Conservation (phyloP, 2,329 filamentous ascomycete species). For the Sclerotinia borealis region DNA sequence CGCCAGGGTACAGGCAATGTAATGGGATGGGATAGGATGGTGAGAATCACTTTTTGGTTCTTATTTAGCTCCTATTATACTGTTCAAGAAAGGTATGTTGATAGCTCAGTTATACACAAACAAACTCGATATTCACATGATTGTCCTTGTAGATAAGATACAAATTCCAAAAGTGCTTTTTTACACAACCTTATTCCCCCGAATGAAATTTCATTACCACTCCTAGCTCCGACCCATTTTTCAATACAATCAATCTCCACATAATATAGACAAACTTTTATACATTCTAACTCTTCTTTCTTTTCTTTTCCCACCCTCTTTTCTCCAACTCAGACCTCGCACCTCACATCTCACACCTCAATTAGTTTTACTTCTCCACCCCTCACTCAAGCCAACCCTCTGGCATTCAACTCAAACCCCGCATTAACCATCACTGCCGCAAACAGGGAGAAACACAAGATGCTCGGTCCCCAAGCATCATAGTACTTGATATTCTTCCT, state of each 20-base stretch:
- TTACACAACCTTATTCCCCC: neutral
- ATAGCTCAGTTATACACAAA: no score
- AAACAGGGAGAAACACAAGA: slow-evolving; percentile 68
- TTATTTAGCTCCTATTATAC: no score
- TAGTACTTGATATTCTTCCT: slow-evolving; percentile 85
- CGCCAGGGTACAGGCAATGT: no score
- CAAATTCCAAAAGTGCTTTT: neutral
- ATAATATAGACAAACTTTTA: neutral
- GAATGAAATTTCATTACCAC: neutral
- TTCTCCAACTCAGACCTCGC: neutral
- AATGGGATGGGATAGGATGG: no score
- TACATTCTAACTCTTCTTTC: neutral
- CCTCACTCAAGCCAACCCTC: slow-evolving; percentile 26
- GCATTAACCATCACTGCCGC: slow-evolving; percentile 74
- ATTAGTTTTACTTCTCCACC: neutral
- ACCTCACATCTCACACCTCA: neutral
- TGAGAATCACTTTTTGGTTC: no score
- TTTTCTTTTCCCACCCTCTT: neutral
- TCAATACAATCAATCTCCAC: neutral
- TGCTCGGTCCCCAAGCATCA: slow-evolving; percentile 77
- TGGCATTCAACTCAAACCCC: slow-evolving; percentile 64
- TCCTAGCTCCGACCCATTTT: neutral
- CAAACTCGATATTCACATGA: no score
- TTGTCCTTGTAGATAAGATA: neutral
- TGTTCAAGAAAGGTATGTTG: no score